Conservation (phyloP, 1,139 yeast genomes). For the Sugiyamaella paludigena region DNA sequence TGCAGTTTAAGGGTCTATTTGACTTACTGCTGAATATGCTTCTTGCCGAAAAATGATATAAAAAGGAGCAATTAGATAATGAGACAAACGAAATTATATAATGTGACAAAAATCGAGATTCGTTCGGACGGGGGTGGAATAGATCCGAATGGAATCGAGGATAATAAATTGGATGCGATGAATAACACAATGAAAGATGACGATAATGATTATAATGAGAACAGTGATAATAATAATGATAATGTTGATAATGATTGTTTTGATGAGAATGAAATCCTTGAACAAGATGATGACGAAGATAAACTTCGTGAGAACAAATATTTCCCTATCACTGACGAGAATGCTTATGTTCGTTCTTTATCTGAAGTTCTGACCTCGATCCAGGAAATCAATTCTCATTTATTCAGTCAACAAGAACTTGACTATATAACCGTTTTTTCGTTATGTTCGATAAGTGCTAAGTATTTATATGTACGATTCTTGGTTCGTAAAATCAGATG, state of each 20-base stretch:
- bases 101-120: no score
- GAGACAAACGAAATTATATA: no score
- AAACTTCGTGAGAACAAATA: constrained; percentile 48
- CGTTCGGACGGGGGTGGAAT: neutral
- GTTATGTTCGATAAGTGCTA: constrained; percentile 3
- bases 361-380: constrained; percentile 5
- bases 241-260: constrained; percentile 56
- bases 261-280: constrained; percentile 20
- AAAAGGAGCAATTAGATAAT: neutral
- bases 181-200: no score
- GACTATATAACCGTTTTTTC: constrained; percentile 2
- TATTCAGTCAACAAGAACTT: constrained; percentile 12
- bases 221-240: constrained; percentile 62
- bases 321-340: constrained; percentile 1
- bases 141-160: neutral
- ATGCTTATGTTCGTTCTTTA: constrained; percentile 14
- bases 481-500: constrained; percentile 17
- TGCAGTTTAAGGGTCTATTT: no score
- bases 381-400: neutral
- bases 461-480: constrained; percentile 17
- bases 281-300: constrained; percentile 57
- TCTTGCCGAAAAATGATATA: neutral
- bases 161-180: neutral
- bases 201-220: constrained; percentile 59
- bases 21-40: no score